Percentiles rank a stretch among this genome's conserved stretches.
phyloP scores from a whole-genome alignment of 805 yeast genomes.

The Ogataea sp. region DNA sequence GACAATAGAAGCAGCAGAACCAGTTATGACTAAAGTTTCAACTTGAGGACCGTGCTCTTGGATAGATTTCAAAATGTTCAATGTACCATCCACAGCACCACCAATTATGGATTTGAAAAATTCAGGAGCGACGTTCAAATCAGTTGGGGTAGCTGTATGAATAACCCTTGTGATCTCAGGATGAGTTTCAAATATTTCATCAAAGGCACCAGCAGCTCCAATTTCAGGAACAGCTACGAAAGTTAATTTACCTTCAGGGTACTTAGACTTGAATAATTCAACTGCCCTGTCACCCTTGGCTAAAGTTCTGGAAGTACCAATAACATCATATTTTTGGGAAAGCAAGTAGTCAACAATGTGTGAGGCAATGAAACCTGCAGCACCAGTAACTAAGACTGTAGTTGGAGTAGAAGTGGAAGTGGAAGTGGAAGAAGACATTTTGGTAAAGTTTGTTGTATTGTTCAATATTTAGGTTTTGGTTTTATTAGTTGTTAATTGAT shows the following conservation, averaged over 20 bases:
- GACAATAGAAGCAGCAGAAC: conserved; percentile 38
- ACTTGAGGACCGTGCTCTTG: conserved; percentile 35
- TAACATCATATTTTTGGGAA: conserved; percentile 16
- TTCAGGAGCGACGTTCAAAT: conserved; percentile 20
- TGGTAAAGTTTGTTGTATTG: too few relatives aligned
- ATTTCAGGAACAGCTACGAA: conserved; percentile 26
- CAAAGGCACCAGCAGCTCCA: conserved; percentile 34
- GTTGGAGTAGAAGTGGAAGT: too few relatives aligned
- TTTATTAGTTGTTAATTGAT: too few relatives aligned
- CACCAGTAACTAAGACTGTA: conserved; percentile 27
- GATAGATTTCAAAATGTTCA: conserved; percentile 36
- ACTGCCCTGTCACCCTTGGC: not conserved
- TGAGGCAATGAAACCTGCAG: conserved; percentile 27
- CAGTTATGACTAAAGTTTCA: conserved; percentile 44
- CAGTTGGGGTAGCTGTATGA: conserved; percentile 34
- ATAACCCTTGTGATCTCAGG: conserved; percentile 25
- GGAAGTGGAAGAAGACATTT: too few relatives aligned
- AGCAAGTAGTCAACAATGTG: conserved; percentile 19
- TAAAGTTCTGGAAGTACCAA: conserved; percentile 22
- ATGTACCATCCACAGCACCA: conserved; percentile 46
- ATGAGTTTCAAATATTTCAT: conserved; percentile 30
- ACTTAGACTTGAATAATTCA: conserved; percentile 6
- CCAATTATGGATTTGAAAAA: conserved; percentile 41
- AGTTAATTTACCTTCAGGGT: conserved; percentile 13
- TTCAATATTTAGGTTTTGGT: too few relatives aligned